Evolutionary conservation across 371 early-diverging fungal species (phyloP).

Genomic region (Mortierella sp.): DNA sequence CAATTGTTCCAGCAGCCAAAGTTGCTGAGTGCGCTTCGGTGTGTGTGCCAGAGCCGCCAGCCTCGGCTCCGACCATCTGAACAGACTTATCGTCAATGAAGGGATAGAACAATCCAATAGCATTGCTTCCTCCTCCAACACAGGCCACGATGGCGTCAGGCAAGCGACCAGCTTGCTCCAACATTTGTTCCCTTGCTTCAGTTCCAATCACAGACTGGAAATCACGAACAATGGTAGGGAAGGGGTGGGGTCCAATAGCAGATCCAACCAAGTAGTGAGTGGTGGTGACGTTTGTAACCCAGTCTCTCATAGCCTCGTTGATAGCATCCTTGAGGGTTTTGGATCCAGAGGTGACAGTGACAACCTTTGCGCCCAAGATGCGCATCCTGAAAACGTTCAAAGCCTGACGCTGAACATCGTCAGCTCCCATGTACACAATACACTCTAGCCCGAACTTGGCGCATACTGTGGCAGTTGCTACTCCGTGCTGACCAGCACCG

Average conservation of each 20-base stretch:
- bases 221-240: slow-evolving; percentile 95
- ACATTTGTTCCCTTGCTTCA: slow-evolving; percentile 89
- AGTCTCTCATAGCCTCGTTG: slow-evolving; percentile 98
- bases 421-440: slow-evolving; percentile 96
- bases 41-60: slow-evolving; percentile 91
- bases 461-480: slow-evolving; percentile 98
- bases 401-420: slow-evolving; percentile 94
- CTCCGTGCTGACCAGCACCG: slow-evolving; percentile 99
- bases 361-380: slow-evolving; percentile 93
- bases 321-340: slow-evolving; percentile 97
- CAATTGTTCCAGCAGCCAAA: slow-evolving; percentile 86
- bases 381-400: slow-evolving; percentile 97
- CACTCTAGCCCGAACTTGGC: slow-evolving; percentile 98
- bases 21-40: slow-evolving; percentile 93
- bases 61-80: slow-evolving; percentile 93
- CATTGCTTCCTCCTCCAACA: slow-evolving; percentile 96
- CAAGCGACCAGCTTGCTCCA: slow-evolving; percentile 82
- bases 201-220: slow-evolving; percentile 95
- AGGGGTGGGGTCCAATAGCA: slow-evolving; percentile 96
- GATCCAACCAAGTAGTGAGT: slow-evolving; percentile 98
- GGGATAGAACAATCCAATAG: slow-evolving; percentile 98
- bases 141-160: slow-evolving; percentile 96
- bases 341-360: slow-evolving; percentile 85
- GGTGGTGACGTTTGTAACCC: slow-evolving; percentile 94
- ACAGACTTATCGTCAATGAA: slow-evolving; percentile 88